A percentile compares a stretch with the other conserved stretches of the same genome.
Evolutionary conservation across 2,329 filamentous ascomycete genomes (phyloP).

Genomic region (Fusarium sp.): DNA sequence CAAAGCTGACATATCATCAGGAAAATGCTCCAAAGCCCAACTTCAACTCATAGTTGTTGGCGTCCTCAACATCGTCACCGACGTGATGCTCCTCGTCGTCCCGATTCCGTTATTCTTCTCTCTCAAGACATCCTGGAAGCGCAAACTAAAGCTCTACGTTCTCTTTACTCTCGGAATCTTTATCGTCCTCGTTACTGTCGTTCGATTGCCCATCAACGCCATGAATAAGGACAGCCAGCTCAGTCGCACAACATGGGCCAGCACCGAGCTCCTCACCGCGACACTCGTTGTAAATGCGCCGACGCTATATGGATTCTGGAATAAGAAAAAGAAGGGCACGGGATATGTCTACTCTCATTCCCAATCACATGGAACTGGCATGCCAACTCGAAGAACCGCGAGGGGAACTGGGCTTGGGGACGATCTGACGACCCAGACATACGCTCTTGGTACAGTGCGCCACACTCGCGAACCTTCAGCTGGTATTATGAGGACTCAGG

Average conservation of each 20-base stretch:
- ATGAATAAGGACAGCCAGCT: conserved; percentile 52
- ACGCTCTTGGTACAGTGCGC: background rate
- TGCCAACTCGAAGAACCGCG: background rate
- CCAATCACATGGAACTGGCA: background rate
- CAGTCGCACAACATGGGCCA: conserved; percentile 56
- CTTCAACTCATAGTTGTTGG: conserved; percentile 41
- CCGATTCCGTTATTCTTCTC: conserved; percentile 48
- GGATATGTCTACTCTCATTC: background rate
- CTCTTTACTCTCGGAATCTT: conserved; percentile 57
- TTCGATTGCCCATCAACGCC: conserved; percentile 56
- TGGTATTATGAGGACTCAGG: background rate
- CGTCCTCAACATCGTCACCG: conserved; percentile 47
- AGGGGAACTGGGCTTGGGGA: background rate
- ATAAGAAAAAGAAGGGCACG: conserved; percentile 31
- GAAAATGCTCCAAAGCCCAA: conserved; percentile 35
- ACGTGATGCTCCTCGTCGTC: conserved; percentile 47
- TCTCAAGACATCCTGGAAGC: conserved; percentile 47
- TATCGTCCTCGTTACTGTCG: conserved; percentile 57
- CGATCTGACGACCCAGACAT: background rate
- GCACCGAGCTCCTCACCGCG: conserved; percentile 53
- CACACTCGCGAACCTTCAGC: background rate
- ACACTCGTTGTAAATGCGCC: conserved; percentile 56
- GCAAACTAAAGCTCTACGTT: conserved; percentile 51
- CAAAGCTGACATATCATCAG: too few species aligned
- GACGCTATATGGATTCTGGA: conserved; percentile 54